Percentiles rank a stretch among this genome's conserved stretches.
phyloP scores from a whole-genome alignment of 371 early-diverging fungal genomes.

The Lichtheimia corymbifera region DNA sequence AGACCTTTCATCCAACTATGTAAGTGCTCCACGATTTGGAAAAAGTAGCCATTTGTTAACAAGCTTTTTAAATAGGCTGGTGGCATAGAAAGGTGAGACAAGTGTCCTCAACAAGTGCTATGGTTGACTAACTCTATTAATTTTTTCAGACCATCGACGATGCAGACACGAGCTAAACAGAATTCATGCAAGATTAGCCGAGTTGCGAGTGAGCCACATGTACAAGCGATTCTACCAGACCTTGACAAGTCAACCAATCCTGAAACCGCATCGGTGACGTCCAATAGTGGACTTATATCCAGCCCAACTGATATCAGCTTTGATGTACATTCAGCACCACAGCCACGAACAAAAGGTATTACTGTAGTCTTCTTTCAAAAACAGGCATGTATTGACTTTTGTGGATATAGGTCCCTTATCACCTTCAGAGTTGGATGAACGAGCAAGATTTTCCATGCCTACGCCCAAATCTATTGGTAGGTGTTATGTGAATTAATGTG shows the following conservation, averaged over 20 bases:
- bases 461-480: not conserved
- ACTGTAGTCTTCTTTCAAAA: not conserved
- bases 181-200: conserved; percentile 36
- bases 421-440: too few relatives aligned
- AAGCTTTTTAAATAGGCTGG: conserved; percentile 2
- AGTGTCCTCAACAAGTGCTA: not conserved
- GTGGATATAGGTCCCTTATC: too few relatives aligned
- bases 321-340: conserved; percentile 14
- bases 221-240: conserved; percentile 29
- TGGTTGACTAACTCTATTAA: not conserved
- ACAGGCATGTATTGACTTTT: too few relatives aligned
- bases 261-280: not conserved
- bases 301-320: conserved; percentile 33
- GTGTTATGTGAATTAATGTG: not conserved
- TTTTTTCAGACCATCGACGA: conserved; percentile 4
- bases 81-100: conserved; percentile 13
- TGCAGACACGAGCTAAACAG: conserved; percentile 16
- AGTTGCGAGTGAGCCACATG: conserved; percentile 43
- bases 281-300: conserved; percentile 16
- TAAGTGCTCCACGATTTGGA: too few relatives aligned
- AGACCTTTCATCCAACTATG: too few relatives aligned
- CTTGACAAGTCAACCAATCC: conserved; percentile 1
- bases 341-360: not conserved
- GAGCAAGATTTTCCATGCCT: too few relatives aligned
- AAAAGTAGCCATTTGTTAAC: not conserved